Evolutionary conservation across 2,329 filamentous ascomycete genomes (phyloP).

Genomic region (Capronia epimyces): DNA sequence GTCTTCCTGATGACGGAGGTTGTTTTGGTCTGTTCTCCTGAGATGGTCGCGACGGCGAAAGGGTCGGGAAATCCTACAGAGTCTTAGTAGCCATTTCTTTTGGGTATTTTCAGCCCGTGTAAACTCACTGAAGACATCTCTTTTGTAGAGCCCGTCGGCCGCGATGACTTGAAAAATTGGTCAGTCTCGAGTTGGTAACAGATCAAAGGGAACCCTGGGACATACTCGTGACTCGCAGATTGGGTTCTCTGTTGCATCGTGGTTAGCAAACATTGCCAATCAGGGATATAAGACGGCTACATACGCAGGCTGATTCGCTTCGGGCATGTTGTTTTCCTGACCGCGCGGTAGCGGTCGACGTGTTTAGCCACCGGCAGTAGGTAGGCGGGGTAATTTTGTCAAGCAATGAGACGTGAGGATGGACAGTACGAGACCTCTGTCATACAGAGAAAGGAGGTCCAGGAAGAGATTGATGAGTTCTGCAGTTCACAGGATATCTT

Average conservation of each 20-base stretch:
- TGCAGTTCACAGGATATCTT: constrained; percentile 3
- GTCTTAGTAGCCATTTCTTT: constrained; percentile 5
- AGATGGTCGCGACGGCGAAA: constrained; percentile 93
- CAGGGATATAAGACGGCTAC: constrained; percentile 33
- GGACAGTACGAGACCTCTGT: background rate
- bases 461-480: background rate
- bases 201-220: constrained; percentile 25
- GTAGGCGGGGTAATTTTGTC: constrained; percentile 16
- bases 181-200: constrained; percentile 20
- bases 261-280: constrained; percentile 16
- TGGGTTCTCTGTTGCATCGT: constrained; percentile 59
- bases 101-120: background rate
- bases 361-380: constrained; percentile 13
- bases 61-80: constrained; percentile 85
- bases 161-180: constrained; percentile 70
- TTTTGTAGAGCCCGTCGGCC: constrained; percentile 95
- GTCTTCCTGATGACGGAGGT: constrained; percentile 96
- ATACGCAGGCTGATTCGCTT: constrained; percentile 60
- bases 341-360: constrained; percentile 14
- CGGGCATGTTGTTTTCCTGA: constrained; percentile 38
- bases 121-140: constrained; percentile 93
- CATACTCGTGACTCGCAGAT: constrained; percentile 88
- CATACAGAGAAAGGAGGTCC: background rate
- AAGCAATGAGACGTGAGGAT: background rate
- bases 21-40: constrained; percentile 97